phyloP scores from a whole-genome alignment of 2,329 filamentous ascomycete genomes.

The Ascochyta koolunga region DNA sequence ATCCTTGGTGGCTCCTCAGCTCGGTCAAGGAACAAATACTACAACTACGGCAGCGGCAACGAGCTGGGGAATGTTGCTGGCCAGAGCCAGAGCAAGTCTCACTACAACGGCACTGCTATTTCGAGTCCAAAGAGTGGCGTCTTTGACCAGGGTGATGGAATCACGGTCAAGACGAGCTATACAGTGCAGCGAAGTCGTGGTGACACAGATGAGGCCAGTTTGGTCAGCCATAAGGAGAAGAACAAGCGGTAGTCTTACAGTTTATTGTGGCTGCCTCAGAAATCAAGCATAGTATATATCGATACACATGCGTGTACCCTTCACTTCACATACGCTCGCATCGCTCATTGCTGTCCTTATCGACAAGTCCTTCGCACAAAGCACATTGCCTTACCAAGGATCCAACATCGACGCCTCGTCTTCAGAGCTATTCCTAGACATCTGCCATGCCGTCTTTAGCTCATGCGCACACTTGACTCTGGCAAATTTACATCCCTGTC shows the following conservation, averaged over 20 bases:
- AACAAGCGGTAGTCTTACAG: neutral
- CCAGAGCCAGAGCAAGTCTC: constrained; percentile 17
- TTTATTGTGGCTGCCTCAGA: neutral
- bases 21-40: constrained; percentile 30
- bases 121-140: constrained; percentile 5
- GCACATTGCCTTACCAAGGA: neutral
- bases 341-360: neutral
- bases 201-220: constrained; percentile 27
- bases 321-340: neutral
- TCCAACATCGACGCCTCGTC: neutral
- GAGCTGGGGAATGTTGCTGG: constrained; percentile 22
- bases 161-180: constrained; percentile 28
- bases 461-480: neutral
- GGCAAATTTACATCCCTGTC: neutral
- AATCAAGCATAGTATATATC: neutral
- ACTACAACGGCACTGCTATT: constrained; percentile 9
- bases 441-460: neutral
- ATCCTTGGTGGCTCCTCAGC: constrained; percentile 43
- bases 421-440: neutral
- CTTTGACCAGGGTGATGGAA: constrained; percentile 19
- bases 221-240: constrained; percentile 20
- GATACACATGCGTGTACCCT: neutral
- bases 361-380: neutral
- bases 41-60: constrained; percentile 34
- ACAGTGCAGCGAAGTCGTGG: constrained; percentile 22